Conservation (phyloP, 139 green algal genomes). For the Picochlorum sp. region DNA sequence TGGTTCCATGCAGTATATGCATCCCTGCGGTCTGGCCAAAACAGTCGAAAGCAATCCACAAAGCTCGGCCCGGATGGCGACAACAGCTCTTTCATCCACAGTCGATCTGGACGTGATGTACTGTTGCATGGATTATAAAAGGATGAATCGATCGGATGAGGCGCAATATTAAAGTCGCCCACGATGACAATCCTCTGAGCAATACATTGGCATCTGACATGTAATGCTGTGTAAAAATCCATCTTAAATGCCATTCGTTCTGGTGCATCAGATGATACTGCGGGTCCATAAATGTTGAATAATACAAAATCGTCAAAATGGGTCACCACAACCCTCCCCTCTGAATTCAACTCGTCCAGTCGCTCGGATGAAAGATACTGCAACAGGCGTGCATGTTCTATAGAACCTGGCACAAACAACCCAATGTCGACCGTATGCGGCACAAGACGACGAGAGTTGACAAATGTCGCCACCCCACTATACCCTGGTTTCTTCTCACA, state of each 20-base stretch:
- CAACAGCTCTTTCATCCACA: slow-evolving; percentile 39
- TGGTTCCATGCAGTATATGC: slow-evolving; percentile 77
- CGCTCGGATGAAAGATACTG: slow-evolving; percentile 3
- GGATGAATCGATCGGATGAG: slow-evolving; percentile 26
- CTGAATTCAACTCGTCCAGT: slow-evolving; percentile 38
- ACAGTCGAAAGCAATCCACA: slow-evolving; percentile 45
- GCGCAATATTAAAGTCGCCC: slow-evolving; percentile 72
- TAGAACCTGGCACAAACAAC: slow-evolving; percentile 22
- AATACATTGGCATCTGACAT: slow-evolving; percentile 29
- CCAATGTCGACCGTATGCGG: slow-evolving; percentile 38
- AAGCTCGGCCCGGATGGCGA: slow-evolving; percentile 10
- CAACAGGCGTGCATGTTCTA: not conserved
- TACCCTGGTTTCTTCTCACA: slow-evolving; percentile 31
- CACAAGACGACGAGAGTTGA: slow-evolving; percentile 15
- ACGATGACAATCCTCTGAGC: slow-evolving; percentile 44
- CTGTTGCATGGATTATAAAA: slow-evolving; percentile 3
- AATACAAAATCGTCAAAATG: slow-evolving; percentile 52
- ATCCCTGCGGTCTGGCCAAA: slow-evolving; percentile 38
- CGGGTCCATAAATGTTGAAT: slow-evolving; percentile 48
- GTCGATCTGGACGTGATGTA: slow-evolving; percentile 14
- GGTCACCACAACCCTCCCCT: slow-evolving; percentile 47
- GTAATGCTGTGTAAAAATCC: slow-evolving; percentile 32
- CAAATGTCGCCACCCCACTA: slow-evolving; percentile 53
- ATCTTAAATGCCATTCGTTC: slow-evolving; percentile 39
- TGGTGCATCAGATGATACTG: slow-evolving; percentile 29